These are phyloP conservation scores for Canariomyces notabilis DNA, from an alignment of 2,329 filamentous ascomycete genomes.

Conservation along the genomic window DNA sequence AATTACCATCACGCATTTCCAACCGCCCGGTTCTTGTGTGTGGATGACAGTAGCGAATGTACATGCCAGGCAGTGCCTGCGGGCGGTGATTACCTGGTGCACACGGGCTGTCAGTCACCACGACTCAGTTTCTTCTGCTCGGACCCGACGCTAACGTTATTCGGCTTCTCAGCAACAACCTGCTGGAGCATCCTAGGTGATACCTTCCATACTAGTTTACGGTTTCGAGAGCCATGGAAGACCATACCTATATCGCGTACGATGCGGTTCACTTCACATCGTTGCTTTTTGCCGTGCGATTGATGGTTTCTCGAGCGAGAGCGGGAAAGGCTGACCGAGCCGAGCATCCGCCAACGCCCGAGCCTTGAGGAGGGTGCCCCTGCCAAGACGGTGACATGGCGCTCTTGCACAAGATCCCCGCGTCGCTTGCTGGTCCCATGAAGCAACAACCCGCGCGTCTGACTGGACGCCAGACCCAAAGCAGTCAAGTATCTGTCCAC, in stretches of 20 bases:
- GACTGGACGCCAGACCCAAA: constrained; percentile 3
- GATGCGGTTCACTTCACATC: too few relatives aligned
- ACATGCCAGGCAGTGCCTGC: too few relatives aligned
- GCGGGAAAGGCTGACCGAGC: not conserved
- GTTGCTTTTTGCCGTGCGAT: not conserved
- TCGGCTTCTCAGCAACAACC: too few relatives aligned
- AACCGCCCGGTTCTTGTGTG: too few relatives aligned
- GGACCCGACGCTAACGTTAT: too few relatives aligned
- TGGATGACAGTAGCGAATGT: too few relatives aligned
- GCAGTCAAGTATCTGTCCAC: not conserved
- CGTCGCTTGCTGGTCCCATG: too few relatives aligned
- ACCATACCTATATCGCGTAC: not conserved
- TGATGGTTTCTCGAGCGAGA: not conserved
- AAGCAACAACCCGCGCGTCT: constrained; percentile 1
- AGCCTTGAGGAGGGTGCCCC: constrained; percentile 4
- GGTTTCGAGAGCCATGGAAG: not conserved
- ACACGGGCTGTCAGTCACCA: too few relatives aligned
- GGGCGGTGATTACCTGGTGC: too few relatives aligned
- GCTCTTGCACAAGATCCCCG: constrained; percentile 13
- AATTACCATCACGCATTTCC: constrained; percentile 10
- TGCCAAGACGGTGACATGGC: constrained; percentile 11
- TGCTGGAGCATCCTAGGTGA: too few relatives aligned
- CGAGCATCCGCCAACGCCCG: not conserved
- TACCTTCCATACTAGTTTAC: too few relatives aligned
- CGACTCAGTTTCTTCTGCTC: too few relatives aligned